These are phyloP conservation scores for Durio zibethinus DNA, from an alignment of 345 rosid genomes.

Conservation along the genomic window DNA sequence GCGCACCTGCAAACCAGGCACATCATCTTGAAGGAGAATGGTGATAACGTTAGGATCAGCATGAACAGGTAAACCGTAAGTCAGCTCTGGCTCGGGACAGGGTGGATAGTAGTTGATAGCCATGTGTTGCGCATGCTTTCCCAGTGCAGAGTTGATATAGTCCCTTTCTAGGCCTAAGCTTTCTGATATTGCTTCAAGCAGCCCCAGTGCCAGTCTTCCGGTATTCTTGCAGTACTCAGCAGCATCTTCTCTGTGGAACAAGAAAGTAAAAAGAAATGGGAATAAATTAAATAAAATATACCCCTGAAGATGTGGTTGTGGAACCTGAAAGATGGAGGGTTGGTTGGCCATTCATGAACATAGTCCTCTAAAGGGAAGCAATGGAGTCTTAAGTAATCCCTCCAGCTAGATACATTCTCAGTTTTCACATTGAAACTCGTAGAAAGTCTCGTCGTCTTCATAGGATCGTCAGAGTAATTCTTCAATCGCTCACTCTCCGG, in stretches of 20 bases:
- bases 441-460: constrained; percentile 33
- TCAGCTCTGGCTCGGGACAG: constrained; percentile 40
- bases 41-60: constrained; percentile 39
- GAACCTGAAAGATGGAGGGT: constrained; percentile 35
- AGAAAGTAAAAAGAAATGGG: neutral
- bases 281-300: neutral
- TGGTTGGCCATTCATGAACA: constrained; percentile 37
- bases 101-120: constrained; percentile 47
- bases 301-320: neutral
- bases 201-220: constrained; percentile 24
- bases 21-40: constrained; percentile 40
- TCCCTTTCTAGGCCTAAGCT: constrained; percentile 36
- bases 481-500: constrained; percentile 41
- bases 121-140: constrained; percentile 43
- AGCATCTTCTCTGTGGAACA: constrained; percentile 20
- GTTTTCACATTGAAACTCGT: constrained; percentile 42
- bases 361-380: constrained; percentile 37
- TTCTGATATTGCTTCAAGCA: constrained; percentile 40
- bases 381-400: constrained; percentile 39
- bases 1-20: constrained; percentile 38
- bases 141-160: constrained; percentile 21
- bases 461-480: constrained; percentile 35
- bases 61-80: constrained; percentile 38
- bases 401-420: constrained; percentile 37
- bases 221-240: constrained; percentile 28